Base-by-base conservation (phyloP, 371 early-diverging fungal genomes). In the Blakeslea trispora region DNA sequence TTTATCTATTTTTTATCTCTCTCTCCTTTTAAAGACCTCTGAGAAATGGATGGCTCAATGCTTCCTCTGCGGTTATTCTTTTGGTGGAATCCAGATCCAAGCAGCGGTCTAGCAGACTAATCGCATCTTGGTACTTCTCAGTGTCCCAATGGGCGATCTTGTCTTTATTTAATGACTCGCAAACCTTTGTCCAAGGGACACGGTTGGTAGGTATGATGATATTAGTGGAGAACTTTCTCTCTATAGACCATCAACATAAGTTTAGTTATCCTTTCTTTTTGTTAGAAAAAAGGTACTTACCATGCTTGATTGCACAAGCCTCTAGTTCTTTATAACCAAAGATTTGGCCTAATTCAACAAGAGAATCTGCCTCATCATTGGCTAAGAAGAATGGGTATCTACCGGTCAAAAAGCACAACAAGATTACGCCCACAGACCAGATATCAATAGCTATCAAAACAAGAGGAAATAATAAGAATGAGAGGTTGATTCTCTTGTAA, bases 341-440 rank as follows among this genome's bases (percentile, higher is more conserved):
- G 13, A 99, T 64, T 48, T 80, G 81, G 0, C 91, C 94, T 3
- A 99, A 72, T 73, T 99, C 99, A 19, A 96, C 70, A 19, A 98
- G 61, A 4, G 94, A 90, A 37, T 98, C 96, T 11, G 82, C 73
- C 61, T 99, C 99, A 56, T 93, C 94, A 34, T 79, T 78, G 0
- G 92, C 87, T 23, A 90, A 71, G 67, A 99, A 99, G 61, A 99
- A 99, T 2, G 99, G 99, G 71, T 93, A 99, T 24, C 89, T 75
- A 9, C 86, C 83, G 1, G 95, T 81, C 49, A 98, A 61, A 41
- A 99, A 71, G 32, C 83, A 87, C 4, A 97, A 72, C 24, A 99
- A 71, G 32, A 93, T 95, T 0, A 96, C 96, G 15, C 99, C 99
- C 0, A 85, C 97, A 1, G 97, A 85, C 99, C 99, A 99, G 1